These are phyloP conservation scores for Cryomyces minteri DNA, from an alignment of 495 filamentous ascomycete species.

Conservation along the genomic window DNA sequence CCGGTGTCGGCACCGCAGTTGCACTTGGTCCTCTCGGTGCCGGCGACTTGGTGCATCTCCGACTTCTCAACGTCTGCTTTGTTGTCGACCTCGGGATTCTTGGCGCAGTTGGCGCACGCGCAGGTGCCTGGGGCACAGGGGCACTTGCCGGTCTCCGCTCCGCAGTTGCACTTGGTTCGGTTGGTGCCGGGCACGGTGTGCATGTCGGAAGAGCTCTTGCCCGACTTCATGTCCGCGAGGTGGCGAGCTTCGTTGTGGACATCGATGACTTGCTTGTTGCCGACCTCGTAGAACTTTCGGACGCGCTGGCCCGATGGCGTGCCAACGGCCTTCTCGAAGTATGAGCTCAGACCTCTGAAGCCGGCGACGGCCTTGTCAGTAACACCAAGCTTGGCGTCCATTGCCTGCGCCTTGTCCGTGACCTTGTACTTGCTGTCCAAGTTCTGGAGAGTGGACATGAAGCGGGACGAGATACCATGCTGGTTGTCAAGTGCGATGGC, in stretches of 20 bases:
- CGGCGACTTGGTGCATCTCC: constrained; percentile 4
- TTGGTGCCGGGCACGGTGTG: constrained; percentile 17
- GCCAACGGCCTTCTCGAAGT: constrained; percentile 81
- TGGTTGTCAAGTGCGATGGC: constrained; percentile 81
- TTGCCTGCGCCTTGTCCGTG: constrained; percentile 52
- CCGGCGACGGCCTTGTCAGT: constrained; percentile 41
- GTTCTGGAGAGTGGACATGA: constrained; percentile 49
- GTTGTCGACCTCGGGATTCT: constrained; percentile 5
- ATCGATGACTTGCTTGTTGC: constrained; percentile 73
- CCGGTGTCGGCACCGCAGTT: constrained; percentile 22
- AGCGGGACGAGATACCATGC: constrained; percentile 65
- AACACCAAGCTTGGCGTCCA: constrained; percentile 62
- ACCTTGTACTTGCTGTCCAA: constrained; percentile 74
- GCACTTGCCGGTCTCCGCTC: constrained; percentile 18
- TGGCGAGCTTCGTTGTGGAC: constrained; percentile 80
- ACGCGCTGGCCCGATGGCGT: constrained; percentile 77
- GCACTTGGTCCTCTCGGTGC: constrained; percentile 24
- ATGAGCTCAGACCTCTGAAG: constrained; percentile 49
- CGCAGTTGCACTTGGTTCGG: constrained; percentile 27
- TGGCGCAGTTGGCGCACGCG: constrained; percentile 20
- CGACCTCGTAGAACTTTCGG: constrained; percentile 64
- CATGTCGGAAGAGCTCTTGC: constrained; percentile 24
- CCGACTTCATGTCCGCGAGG: constrained; percentile 69
- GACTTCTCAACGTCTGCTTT: background rate
- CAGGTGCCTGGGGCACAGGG: constrained; percentile 22